phyloP scores from a whole-genome alignment of 495 filamentous ascomycete genomes.

The Physcia stellaris region DNA sequence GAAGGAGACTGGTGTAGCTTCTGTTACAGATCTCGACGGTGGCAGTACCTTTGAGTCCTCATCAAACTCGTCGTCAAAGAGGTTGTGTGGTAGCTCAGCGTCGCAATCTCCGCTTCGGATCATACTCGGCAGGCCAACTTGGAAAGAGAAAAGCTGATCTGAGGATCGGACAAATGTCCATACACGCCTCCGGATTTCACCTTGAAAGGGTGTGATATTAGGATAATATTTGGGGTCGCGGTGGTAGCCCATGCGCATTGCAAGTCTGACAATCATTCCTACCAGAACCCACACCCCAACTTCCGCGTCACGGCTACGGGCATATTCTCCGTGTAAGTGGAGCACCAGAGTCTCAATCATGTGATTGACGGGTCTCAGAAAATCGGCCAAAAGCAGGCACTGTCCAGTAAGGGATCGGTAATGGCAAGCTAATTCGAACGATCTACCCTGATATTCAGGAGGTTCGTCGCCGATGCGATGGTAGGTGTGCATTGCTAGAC shows the following conservation, averaged over 20 bases:
- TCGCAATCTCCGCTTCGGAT: slow-evolving; percentile 72
- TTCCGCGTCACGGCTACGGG: slow-evolving; percentile 66
- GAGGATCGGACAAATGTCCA: slow-evolving; percentile 75
- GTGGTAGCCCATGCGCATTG: slow-evolving; percentile 93
- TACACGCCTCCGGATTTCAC: slow-evolving; percentile 78
- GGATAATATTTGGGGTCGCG: slow-evolving; percentile 77
- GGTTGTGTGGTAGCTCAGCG: slow-evolving; percentile 71
- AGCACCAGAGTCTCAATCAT: slow-evolving; percentile 85
- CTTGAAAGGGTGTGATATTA: slow-evolving; percentile 72
- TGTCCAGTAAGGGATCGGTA: slow-evolving; percentile 77
- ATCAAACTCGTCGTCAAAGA: slow-evolving; percentile 88
- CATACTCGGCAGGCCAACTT: slow-evolving; percentile 82
- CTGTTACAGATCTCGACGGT: slow-evolving; percentile 53
- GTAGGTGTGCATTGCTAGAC: slow-evolving; percentile 84
- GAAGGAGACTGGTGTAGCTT: slow-evolving; percentile 78
- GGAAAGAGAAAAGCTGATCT: slow-evolving; percentile 83
- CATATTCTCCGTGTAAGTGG: slow-evolving; percentile 70
- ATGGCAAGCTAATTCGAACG: slow-evolving; percentile 61
- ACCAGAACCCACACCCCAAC: slow-evolving; percentile 68
- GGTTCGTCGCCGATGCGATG: slow-evolving; percentile 83
- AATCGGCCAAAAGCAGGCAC: slow-evolving; percentile 76
- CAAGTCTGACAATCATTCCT: slow-evolving; percentile 68
- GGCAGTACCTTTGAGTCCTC: slow-evolving; percentile 66
- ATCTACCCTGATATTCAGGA: slow-evolving; percentile 58
- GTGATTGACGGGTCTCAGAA: slow-evolving; percentile 70